Evolutionary conservation across 1,139 yeast species (phyloP).

Genomic region (Saccharomyces hybrid): DNA sequence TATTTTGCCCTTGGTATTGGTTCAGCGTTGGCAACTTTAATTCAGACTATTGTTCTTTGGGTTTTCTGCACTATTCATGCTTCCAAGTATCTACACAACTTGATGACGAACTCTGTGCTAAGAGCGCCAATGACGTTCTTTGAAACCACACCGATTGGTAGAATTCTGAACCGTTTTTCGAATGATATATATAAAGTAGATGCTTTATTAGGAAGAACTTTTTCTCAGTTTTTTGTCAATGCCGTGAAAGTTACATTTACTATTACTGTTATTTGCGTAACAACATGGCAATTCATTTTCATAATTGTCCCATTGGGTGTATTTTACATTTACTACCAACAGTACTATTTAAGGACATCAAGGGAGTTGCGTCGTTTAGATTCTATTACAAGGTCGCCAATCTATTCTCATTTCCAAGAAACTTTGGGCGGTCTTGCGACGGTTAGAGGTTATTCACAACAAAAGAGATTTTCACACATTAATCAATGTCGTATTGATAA

Average conservation of each 20-base stretch:
- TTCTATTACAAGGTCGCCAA: slow-evolving; percentile 87
- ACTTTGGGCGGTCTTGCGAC: slow-evolving; percentile 84
- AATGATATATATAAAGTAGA: slow-evolving; percentile 90
- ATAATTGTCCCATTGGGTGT: slow-evolving; percentile 63
- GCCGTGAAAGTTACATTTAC: slow-evolving; percentile 71
- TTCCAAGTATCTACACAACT: slow-evolving; percentile 66
- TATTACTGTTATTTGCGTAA: slow-evolving; percentile 67
- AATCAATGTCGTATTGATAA: slow-evolving; percentile 74
- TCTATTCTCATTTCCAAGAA: slow-evolving; percentile 95
- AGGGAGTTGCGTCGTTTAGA: slow-evolving; percentile 93
- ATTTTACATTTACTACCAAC: slow-evolving; percentile 77
- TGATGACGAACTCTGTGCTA: slow-evolving; percentile 72
- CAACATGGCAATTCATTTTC: slow-evolving; percentile 82
- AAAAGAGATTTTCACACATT: slow-evolving; percentile 59
- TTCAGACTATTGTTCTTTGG: slow-evolving; percentile 70
- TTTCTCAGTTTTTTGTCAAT: slow-evolving; percentile 73
- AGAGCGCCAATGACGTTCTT: slow-evolving; percentile 96
- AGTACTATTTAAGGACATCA: slow-evolving; percentile 80
- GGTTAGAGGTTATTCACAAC: slow-evolving; percentile 81
- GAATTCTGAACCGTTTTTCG: slow-evolving; percentile 87
- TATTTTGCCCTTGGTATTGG: slow-evolving; percentile 70
- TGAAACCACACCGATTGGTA: slow-evolving; percentile 94
- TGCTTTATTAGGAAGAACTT: slow-evolving; percentile 76
- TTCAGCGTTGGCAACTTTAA: slow-evolving; percentile 52
- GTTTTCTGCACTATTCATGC: slow-evolving; percentile 79